These are phyloP conservation scores for Clausena lansium DNA, from an alignment of 345 rosid genomes.

Conservation along the genomic window DNA sequence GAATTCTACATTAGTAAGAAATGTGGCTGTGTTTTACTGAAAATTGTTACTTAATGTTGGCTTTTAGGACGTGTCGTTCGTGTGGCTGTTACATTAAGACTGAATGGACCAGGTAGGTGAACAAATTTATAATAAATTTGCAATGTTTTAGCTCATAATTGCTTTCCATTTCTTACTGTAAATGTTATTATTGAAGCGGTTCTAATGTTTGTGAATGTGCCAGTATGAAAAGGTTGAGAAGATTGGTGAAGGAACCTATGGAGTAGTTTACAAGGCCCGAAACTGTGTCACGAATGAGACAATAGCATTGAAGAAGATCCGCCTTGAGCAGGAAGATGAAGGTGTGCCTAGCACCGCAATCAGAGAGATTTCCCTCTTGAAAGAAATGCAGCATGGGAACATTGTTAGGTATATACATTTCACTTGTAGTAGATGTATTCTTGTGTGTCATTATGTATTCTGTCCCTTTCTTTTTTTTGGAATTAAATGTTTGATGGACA, in stretches of 20 bases:
- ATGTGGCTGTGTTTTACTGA: slow-evolving; percentile 1
- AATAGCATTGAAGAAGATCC: slow-evolving; percentile 94
- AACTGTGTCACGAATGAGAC: slow-evolving; percentile 88
- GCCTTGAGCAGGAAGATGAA: slow-evolving; percentile 98
- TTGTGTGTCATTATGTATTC: not conserved
- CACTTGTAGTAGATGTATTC: not conserved
- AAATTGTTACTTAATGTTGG: not conserved
- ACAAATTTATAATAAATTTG: not conserved
- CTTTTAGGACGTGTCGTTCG: not conserved
- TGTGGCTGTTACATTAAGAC: slow-evolving; percentile 16
- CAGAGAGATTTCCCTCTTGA: slow-evolving; percentile 93
- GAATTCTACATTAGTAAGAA: not conserved
- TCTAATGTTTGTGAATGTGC: slow-evolving; percentile 10
- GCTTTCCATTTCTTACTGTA: not conserved
- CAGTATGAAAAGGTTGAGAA: slow-evolving; percentile 99
- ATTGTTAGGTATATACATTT: slow-evolving; percentile 67
- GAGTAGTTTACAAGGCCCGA: slow-evolving; percentile 96
- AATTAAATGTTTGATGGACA: not conserved
- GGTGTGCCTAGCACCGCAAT: slow-evolving; percentile 99
- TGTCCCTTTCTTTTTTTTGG: not conserved
- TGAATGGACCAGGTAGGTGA: slow-evolving; percentile 58
- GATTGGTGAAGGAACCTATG: slow-evolving; percentile 99
- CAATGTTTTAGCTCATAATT: slow-evolving; percentile 5
- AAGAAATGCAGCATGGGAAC: slow-evolving; percentile 98
- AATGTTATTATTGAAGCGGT: not conserved